Evolutionary conservation across 2,329 filamentous ascomycete species (phyloP).

Genomic region (Huntiella bhutanensis): DNA sequence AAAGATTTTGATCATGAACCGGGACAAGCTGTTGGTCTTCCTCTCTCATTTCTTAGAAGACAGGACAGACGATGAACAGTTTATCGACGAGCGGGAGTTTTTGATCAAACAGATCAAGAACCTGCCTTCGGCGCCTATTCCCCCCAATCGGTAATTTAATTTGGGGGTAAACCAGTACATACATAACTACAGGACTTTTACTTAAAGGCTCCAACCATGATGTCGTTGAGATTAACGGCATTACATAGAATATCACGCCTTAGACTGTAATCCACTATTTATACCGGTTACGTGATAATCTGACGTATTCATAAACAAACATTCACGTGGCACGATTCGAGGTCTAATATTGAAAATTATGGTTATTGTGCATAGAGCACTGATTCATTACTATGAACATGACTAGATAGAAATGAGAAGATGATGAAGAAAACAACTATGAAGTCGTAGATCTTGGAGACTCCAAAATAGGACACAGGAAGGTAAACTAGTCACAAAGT

Average conservation of each 20-base stretch:
- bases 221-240: too few relatives aligned
- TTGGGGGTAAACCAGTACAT: neutral
- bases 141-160: slow-evolving; percentile 24
- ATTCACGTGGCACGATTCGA: too few relatives aligned
- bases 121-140: slow-evolving; percentile 40
- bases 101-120: slow-evolving; percentile 81
- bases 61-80: slow-evolving; percentile 91
- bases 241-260: neutral
- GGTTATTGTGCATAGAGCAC: too few relatives aligned
- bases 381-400: too few relatives aligned
- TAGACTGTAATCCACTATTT: neutral
- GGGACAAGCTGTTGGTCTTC: slow-evolving; percentile 76
- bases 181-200: neutral
- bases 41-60: slow-evolving; percentile 85
- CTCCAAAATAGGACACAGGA: too few relatives aligned
- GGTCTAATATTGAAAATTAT: too few relatives aligned
- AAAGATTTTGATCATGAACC: slow-evolving; percentile 89
- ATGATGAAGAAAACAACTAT: too few relatives aligned
- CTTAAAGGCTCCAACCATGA: too few relatives aligned
- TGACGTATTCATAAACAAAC: too few relatives aligned
- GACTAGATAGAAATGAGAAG: too few relatives aligned
- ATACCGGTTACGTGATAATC: neutral
- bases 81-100: slow-evolving; percentile 94
- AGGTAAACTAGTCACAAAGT: too few relatives aligned
- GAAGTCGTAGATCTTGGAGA: too few relatives aligned